Percentiles rank a stretch among this genome's conserved stretches.
phyloP scores from a whole-genome alignment of 805 yeast species.

The Pichia cabralensis region DNA sequence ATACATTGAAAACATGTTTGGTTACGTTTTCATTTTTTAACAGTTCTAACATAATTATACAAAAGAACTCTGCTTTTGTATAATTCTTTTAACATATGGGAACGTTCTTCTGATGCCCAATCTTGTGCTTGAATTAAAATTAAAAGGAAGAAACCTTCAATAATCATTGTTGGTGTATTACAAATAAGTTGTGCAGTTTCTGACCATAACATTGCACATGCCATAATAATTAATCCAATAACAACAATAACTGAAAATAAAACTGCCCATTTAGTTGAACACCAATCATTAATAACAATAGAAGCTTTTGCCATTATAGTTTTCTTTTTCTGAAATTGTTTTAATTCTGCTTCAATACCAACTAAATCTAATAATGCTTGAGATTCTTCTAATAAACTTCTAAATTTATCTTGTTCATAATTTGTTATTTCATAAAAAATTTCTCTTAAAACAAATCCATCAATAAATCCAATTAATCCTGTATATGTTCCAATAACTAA shows the following conservation, averaged over 20 bases:
- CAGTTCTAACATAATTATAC: conserved; percentile 2
- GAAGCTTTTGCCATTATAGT: conserved; percentile 11
- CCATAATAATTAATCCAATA: conserved; percentile 23
- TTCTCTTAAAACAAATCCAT: conserved; percentile 33
- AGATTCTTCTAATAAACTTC: conserved; percentile 24
- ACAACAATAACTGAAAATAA: conserved; percentile 20
- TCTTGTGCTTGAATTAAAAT: conserved; percentile 31
- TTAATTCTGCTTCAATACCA: conserved; percentile 15
- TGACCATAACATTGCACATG: conserved; percentile 29
- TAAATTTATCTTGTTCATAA: conserved; percentile 18
- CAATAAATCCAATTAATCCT: conserved; percentile 34
- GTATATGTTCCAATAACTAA: conserved; percentile 37
- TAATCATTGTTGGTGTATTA: conserved; percentile 35
- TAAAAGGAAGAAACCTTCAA: conserved; percentile 32
- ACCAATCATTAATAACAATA: conserved; percentile 19
- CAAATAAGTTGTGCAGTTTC: conserved; percentile 31
- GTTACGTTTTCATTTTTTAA: too few relatives aligned
- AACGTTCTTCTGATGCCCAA: conserved; percentile 15
- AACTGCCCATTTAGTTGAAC: conserved; percentile 28
- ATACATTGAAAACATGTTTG: too few relatives aligned
- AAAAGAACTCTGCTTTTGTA: conserved; percentile 8
- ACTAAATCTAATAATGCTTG: conserved; percentile 20
- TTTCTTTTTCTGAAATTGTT: conserved; percentile 3
- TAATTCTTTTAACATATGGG: conserved; percentile 7
- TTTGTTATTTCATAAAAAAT: conserved; percentile 23